Evolutionary conservation across 768 basidiomycete genomes (phyloP).

Genomic region (Agaricus subrufescens): DNA sequence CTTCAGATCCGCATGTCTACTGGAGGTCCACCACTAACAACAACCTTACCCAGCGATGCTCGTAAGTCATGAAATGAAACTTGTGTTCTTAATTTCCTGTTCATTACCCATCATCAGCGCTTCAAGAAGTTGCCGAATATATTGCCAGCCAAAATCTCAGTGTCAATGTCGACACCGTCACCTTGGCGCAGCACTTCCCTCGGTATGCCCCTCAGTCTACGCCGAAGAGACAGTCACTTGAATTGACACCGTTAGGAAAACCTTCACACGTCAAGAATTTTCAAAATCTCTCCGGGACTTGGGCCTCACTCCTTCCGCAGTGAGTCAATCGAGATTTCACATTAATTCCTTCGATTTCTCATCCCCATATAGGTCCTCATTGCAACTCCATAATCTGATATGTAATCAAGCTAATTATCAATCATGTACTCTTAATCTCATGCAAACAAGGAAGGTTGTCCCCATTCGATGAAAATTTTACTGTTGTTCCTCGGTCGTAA

Average conservation of each 20-base stretch:
- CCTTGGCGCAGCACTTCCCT: constrained; percentile 79
- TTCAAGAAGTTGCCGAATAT: constrained; percentile 84
- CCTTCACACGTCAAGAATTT: constrained; percentile 68
- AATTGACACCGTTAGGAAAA: constrained; percentile 51
- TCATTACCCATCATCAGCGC: constrained; percentile 38
- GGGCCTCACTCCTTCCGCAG: constrained; percentile 89
- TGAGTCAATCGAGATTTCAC: constrained; percentile 28
- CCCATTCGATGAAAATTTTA: no score
- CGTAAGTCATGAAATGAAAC: constrained; percentile 42
- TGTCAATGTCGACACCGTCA: constrained; percentile 75
- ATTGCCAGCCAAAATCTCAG: constrained; percentile 68
- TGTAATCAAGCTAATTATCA: constrained; percentile 4
- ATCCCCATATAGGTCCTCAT: constrained; percentile 43
- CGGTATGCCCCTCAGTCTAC: constrained; percentile 43
- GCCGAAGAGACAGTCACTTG: background rate
- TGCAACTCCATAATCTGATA: constrained; percentile 29
- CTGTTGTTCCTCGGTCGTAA: constrained; percentile 73
- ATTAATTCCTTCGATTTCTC: background rate
- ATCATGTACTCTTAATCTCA: constrained; percentile 11
- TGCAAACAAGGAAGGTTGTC: background rate
- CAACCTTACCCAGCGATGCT: constrained; percentile 73
- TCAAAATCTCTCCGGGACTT: constrained; percentile 77
- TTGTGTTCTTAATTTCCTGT: constrained; percentile 1
- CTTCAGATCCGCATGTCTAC: constrained; percentile 85
- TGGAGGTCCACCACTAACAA: constrained; percentile 78